Conservation (phyloP, 2,329 filamentous ascomycete genomes). For the Xylaria hypoxylon region DNA sequence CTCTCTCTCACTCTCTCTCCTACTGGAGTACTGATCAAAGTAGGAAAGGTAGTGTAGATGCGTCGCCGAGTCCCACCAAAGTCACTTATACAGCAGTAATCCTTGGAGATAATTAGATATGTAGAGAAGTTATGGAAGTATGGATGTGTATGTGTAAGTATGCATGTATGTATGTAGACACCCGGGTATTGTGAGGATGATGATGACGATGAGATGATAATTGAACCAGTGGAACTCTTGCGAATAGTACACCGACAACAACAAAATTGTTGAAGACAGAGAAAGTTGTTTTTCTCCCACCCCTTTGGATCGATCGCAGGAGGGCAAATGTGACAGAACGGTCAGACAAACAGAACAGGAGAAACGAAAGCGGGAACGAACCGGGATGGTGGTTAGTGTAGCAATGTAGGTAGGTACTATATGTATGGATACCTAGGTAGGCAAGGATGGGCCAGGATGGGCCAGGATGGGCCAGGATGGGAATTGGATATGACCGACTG, state of each 20-base stretch:
- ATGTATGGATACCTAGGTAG: too few species aligned
- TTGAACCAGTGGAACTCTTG: background rate
- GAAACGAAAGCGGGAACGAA: conserved; percentile 12
- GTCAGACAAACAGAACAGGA: conserved; percentile 26
- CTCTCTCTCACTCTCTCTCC: background rate
- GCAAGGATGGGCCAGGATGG: too few species aligned
- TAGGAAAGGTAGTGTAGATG: conserved; percentile 15
- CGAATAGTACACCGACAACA: background rate
- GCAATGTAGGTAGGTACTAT: background rate
- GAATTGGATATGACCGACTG: too few species aligned
- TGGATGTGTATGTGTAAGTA: conserved; percentile 5
- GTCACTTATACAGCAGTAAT: conserved; percentile 11
- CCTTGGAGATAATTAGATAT: too few species aligned
- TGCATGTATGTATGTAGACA: background rate
- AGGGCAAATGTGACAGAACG: conserved; percentile 6
- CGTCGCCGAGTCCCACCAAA: conserved; percentile 24
- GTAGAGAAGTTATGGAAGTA: background rate
- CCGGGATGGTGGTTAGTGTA: conserved; percentile 20
- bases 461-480: too few species aligned
- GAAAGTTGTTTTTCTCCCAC: background rate
- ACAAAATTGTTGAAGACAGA: conserved; percentile 6
- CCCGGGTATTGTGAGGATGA: conserved; percentile 1
- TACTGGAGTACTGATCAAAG: conserved; percentile 12
- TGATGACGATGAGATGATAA: too few species aligned
- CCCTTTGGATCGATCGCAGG: conserved; percentile 12